These are phyloP conservation scores for Mycena galericulata DNA, from an alignment of 768 basidiomycete genomes.

Conservation along the genomic window DNA sequence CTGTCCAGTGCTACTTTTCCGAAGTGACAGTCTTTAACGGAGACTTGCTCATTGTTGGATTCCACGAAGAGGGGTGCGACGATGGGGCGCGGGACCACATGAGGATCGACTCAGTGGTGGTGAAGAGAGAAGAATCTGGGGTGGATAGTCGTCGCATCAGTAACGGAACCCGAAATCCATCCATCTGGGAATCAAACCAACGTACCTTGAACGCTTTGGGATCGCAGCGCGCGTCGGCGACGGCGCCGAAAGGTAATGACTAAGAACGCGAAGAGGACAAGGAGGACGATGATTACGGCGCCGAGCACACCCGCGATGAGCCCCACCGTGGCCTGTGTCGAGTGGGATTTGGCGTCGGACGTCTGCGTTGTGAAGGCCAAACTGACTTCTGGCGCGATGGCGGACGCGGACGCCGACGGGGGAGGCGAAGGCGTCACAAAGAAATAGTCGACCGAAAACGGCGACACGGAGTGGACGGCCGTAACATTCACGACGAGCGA, in stretches of 20 bases:
- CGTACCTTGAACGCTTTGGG: constrained; percentile 18
- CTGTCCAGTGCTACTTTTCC: too few species aligned
- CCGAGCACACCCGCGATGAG: constrained; percentile 45
- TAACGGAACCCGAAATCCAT: not conserved
- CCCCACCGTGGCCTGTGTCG: constrained; percentile 36
- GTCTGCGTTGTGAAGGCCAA: not conserved
- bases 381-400: not conserved
- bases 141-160: not conserved
- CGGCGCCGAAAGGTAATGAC: constrained; percentile 32
- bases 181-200: not conserved
- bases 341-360: not conserved
- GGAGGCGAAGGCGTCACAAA: constrained; percentile 47
- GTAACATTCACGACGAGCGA: constrained; percentile 54
- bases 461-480: constrained; percentile 40
- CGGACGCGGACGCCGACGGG: constrained; percentile 19
- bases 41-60: too few species aligned
- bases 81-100: constrained; percentile 19
- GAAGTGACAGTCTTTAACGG: too few species aligned
- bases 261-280: constrained; percentile 22
- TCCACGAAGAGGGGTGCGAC: too few species aligned
- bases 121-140: constrained; percentile 33
- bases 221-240: constrained; percentile 9
- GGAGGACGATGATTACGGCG: constrained; percentile 36
- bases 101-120: constrained; percentile 26
- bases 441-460: constrained; percentile 56